Conservation (phyloP, 1,284 basidiomycete genomes). For the Bjerkandera adusta region DNA sequence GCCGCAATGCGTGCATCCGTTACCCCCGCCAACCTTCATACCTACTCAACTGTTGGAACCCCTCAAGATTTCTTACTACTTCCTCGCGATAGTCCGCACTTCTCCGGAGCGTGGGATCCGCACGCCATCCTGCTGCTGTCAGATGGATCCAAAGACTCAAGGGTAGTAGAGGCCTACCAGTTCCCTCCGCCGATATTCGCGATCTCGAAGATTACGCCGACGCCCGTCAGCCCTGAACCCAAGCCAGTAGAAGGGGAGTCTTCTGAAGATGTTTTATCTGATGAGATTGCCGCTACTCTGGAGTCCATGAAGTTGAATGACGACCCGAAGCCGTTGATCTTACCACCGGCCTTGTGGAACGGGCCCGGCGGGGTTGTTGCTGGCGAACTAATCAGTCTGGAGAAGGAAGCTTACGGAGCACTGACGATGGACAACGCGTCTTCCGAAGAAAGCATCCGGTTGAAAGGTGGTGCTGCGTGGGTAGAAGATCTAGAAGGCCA, state of each 20-base stretch:
- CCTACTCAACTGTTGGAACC: conserved; percentile 59
- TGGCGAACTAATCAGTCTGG: conserved; percentile 42
- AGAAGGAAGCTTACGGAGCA: conserved; percentile 42
- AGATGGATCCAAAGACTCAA: conserved; percentile 38
- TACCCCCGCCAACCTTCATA: conserved; percentile 51
- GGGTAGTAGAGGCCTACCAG: conserved; percentile 48
- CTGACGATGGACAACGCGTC: conserved; percentile 20
- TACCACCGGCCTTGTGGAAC: conserved; percentile 42
- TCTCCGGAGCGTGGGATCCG: conserved; percentile 69
- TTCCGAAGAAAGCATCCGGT: conserved; percentile 27
- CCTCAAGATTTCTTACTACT: conserved; percentile 82
- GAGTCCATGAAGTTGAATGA: conserved; percentile 38
- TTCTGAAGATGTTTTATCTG: conserved; percentile 27
- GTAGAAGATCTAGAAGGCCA: conserved; percentile 43
- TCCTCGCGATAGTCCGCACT: conserved; percentile 73
- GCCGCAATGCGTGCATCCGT: conserved; percentile 68
- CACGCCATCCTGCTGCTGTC: conserved; percentile 56
- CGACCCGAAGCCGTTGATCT: conserved; percentile 36
- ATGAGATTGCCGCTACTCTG: conserved; percentile 43
- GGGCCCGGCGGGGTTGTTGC: conserved; percentile 39
- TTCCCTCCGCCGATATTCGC: conserved; percentile 55
- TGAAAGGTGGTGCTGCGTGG: conserved; percentile 55
- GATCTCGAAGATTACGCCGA: conserved; percentile 1
- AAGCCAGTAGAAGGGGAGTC: conserved; percentile 14
- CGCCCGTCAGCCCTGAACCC: not conserved